Evolutionary conservation across 352 stramenopile species (phyloP), one percentile per base, ranked within the genome.

Genomic region (Pythium myriotylum): DNA sequence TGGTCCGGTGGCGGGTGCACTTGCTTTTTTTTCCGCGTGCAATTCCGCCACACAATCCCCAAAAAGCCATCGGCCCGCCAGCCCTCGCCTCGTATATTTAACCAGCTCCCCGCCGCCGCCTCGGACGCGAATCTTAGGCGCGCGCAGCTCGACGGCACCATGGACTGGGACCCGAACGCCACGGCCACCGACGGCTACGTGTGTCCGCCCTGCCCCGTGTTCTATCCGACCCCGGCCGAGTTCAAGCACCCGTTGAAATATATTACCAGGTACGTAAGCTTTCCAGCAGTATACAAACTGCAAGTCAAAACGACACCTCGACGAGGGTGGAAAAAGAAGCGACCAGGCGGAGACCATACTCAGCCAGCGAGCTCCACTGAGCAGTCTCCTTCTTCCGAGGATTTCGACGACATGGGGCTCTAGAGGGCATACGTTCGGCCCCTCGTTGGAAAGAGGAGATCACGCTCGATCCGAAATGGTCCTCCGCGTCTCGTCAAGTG

Each of bases 181-280:
- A 73, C 53, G 17, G 73, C 76, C 59, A 71, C 73, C 10, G 78
- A 86, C 70, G 84, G 86, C 66, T 95, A 84, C 72, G 86, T 95
- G 60, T 95, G 86, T 46, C 84, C 84, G 41, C 81, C 84, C 5
- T 95, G 86, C 60, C 86, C 89, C 14, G 81, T 92, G 33, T 98
- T 96, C 67, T 76, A 90, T 53, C 92, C 92, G 29, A 94, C 91
- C 45, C 39, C 47, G 16, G 83, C 97, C 56, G 81, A 98, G 62
- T 98, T 97, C 69, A 55, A 79, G 53, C 79, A 98, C 68, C 91
- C 92, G 57, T 65, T 98, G 76, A 84, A 88, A 86, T 98, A 96
- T 88, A 98, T 98, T 84, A 79, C 77, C 63, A 96, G 86, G 89
- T 90, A 83, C 82, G 76, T 62, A 46, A 63, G 41, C 46, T 84